Evolutionary conservation across 768 basidiomycete genomes (phyloP).

Genomic region (Naematelia encephala): DNA sequence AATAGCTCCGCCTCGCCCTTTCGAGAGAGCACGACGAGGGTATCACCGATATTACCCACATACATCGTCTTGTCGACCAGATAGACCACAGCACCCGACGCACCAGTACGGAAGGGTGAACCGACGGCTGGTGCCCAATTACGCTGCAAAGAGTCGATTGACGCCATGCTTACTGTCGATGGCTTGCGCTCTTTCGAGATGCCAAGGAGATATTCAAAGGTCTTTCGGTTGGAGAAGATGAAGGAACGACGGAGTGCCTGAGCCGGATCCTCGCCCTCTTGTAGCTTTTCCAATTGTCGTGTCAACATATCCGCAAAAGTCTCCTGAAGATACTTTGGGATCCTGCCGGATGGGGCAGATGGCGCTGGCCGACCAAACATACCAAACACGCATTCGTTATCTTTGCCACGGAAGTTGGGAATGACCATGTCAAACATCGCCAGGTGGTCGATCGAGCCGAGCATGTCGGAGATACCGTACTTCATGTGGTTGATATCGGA

Average conservation of each 20-base stretch:
- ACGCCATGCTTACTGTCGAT: conserved; percentile 62
- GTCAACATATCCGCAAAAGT: conserved; percentile 66
- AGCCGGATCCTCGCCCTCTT: conserved; percentile 58
- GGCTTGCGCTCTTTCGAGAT: conserved; percentile 59
- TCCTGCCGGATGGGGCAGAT: conserved; percentile 52
- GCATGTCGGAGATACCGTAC: conserved; percentile 91
- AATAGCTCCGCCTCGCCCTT: conserved; percentile 68
- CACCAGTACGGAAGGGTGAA: conserved; percentile 65
- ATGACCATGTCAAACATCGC: conserved; percentile 91
- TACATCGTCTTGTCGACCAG: conserved; percentile 73
- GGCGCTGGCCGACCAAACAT: conserved; percentile 83
- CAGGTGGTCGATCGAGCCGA: conserved; percentile 71
- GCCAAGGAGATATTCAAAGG: conserved; percentile 61
- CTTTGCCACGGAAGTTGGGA: conserved; percentile 70
- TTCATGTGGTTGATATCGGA: conserved; percentile 87
- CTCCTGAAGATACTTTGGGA: conserved; percentile 82
- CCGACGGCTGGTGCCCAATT: conserved; percentile 24
- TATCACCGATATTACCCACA: conserved; percentile 84
- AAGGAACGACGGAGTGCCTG: conserved; percentile 86
- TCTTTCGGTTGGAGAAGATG: conserved; percentile 74
- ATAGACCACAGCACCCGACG: conserved; percentile 82
- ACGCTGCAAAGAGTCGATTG: conserved; percentile 20
- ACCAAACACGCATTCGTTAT: conserved; percentile 85
- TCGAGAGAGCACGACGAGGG: conserved; percentile 78
- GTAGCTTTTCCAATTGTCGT: conserved; percentile 59